Conservation (phyloP, 2,329 filamentous ascomycete genomes). For the Paramyrothecium roridum region DNA sequence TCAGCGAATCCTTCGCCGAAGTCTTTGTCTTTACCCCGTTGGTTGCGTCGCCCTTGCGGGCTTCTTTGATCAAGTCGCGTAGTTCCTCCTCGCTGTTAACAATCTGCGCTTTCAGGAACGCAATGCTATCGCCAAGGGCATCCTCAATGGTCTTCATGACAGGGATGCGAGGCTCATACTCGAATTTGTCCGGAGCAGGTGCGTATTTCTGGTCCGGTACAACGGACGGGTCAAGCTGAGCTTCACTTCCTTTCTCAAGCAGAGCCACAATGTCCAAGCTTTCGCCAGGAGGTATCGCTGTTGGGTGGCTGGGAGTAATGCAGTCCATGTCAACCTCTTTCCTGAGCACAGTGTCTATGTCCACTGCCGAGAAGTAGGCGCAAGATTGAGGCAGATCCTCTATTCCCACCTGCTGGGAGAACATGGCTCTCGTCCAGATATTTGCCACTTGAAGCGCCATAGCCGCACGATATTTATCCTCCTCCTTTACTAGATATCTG, state of each 20-base stretch:
- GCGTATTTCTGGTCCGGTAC: conserved; percentile 47
- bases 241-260: conserved; percentile 66
- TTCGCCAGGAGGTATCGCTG: conserved; percentile 79
- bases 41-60: conserved; percentile 33
- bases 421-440: conserved; percentile 96
- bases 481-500: conserved; percentile 80
- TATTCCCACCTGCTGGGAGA: conserved; percentile 94
- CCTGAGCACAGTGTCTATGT: conserved; percentile 91
- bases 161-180: conserved; percentile 68
- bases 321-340: conserved; percentile 99
- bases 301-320: conserved; percentile 80
- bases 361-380: conserved; percentile 92
- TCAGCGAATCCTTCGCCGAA: conserved; percentile 19
- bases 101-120: conserved; percentile 84
- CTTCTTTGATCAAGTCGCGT: conserved; percentile 64
- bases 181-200: conserved; percentile 59
- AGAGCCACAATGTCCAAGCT: conserved; percentile 79
- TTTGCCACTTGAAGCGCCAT: conserved; percentile 94
- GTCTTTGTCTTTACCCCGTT: conserved; percentile 16
- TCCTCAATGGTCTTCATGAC: conserved; percentile 74
- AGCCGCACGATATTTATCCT: conserved; percentile 84
- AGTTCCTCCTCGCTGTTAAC: conserved; percentile 71
- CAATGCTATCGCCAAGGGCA: conserved; percentile 39
- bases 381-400: conserved; percentile 90
- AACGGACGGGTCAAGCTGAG: conserved; percentile 65